These are phyloP conservation scores for Friedmanniomyces endolithicus DNA, from an alignment of 495 filamentous ascomycete genomes.

Conservation along the genomic window DNA sequence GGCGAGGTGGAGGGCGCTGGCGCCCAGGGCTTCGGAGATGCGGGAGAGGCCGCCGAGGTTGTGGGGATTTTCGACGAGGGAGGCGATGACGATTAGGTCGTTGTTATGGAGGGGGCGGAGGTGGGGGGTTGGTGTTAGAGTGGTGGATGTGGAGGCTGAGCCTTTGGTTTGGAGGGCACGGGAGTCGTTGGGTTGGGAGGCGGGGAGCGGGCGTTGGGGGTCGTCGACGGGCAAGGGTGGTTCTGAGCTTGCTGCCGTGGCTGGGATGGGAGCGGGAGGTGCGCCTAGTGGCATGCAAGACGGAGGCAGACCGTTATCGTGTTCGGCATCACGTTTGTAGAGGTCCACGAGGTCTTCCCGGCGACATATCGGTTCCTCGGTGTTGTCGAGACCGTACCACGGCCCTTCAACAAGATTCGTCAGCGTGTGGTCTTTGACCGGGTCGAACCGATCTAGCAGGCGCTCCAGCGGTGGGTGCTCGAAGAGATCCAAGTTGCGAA, in stretches of 20 bases:
- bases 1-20: slow-evolving; percentile 26
- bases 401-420: slow-evolving; percentile 27
- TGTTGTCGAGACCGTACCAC: slow-evolving; percentile 23
- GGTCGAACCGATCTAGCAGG: slow-evolving; percentile 24
- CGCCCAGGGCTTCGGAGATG: slow-evolving; percentile 38
- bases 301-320: neutral
- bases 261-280: neutral
- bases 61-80: slow-evolving; percentile 36
- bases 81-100: slow-evolving; percentile 35
- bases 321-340: neutral
- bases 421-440: slow-evolving; percentile 22
- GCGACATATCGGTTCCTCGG: slow-evolving; percentile 18
- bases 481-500: slow-evolving; percentile 25
- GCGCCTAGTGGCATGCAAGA: slow-evolving; percentile 16
- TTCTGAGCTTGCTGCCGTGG: neutral
- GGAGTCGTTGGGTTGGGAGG: neutral
- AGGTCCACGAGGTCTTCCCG: slow-evolving; percentile 13
- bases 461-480: slow-evolving; percentile 21
- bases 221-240: neutral
- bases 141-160: slow-evolving; percentile 8
- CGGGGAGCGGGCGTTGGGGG: neutral
- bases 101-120: too few relatives aligned
- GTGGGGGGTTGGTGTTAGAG: neutral
- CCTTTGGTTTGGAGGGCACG: slow-evolving; percentile 24
- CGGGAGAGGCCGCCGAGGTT: slow-evolving; percentile 40